Percentiles rank a stretch among this genome's conserved stretches.
Evolutionary conservation across 495 filamentous ascomycete genomes (phyloP).

Genomic region (Daldinia decipiens): DNA sequence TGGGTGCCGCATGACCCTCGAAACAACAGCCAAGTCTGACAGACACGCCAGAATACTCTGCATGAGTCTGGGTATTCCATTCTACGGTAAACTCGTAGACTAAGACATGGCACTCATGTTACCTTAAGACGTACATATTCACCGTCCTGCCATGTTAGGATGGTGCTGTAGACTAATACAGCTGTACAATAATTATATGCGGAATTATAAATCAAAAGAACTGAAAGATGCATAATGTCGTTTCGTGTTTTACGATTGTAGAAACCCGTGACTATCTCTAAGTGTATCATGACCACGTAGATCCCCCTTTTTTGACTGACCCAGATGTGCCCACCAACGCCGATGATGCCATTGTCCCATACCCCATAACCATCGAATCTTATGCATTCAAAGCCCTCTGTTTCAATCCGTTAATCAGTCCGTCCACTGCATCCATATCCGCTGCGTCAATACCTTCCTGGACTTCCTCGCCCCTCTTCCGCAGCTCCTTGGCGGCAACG

Average conservation of each 20-base stretch:
- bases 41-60: conserved; percentile 89
- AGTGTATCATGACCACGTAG: conserved; percentile 26
- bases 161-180: conserved; percentile 30
- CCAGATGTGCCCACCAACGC: conserved; percentile 48
- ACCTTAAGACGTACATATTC: conserved; percentile 31
- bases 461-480: conserved; percentile 58
- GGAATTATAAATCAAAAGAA: conserved; percentile 13
- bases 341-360: conserved; percentile 45
- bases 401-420: conserved; percentile 73
- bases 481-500: conserved; percentile 67
- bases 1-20: conserved; percentile 84
- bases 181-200: conserved; percentile 40
- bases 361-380: conserved; percentile 5
- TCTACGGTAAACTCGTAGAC: conserved; percentile 73
- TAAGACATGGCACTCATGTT: conserved; percentile 26
- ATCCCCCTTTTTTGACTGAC: conserved; percentile 22
- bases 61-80: conserved; percentile 82
- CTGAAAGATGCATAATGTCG: conserved; percentile 4
- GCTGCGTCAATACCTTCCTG: conserved; percentile 68
- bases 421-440: conserved; percentile 88
- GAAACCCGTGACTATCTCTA: conserved; percentile 16
- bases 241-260: conserved; percentile 1
- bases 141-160: conserved; percentile 7
- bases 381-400: conserved; percentile 55
- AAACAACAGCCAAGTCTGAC: conserved; percentile 89